Evolutionary conservation across 2,329 filamentous ascomycete species (phyloP).

Genomic region (Fusarium annulatum): DNA sequence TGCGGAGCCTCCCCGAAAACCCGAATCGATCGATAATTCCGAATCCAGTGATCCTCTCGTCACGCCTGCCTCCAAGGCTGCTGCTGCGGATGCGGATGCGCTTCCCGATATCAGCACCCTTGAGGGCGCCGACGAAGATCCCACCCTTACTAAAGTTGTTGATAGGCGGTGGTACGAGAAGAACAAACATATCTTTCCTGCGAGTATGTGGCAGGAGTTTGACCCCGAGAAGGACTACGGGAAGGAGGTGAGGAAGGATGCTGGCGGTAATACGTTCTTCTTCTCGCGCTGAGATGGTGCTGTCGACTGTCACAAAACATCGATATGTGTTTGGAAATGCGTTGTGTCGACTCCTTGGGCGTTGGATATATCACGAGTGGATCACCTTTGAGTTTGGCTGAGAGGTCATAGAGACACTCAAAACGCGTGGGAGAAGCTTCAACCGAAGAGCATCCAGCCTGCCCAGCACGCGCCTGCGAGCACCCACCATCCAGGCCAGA

Average conservation of each 20-base stretch:
- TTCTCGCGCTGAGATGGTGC: conserved; percentile 62
- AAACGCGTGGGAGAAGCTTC: conserved; percentile 36
- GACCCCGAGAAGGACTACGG: conserved; percentile 89
- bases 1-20: conserved; percentile 56
- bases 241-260: conserved; percentile 81
- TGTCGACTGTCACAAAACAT: conserved; percentile 5
- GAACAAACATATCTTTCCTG: conserved; percentile 98
- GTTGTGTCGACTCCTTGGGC: conserved; percentile 3
- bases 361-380: conserved; percentile 16
- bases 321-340: not conserved
- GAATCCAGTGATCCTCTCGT: conserved; percentile 33
- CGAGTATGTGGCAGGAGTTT: conserved; percentile 95
- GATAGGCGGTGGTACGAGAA: conserved; percentile 96
- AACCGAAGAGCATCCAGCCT: conserved; percentile 50
- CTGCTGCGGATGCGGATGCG: conserved; percentile 51
- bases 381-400: conserved; percentile 20
- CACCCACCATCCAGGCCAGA: conserved; percentile 69
- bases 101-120: conserved; percentile 64
- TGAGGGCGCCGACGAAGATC: conserved; percentile 83
- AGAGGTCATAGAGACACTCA: conserved; percentile 14
- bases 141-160: conserved; percentile 89
- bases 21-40: conserved; percentile 44
- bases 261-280: conserved; percentile 93
- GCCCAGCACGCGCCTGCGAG: conserved; percentile 53
- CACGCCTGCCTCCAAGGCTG: conserved; percentile 51